These are phyloP conservation scores for Macrolepiota fuliginosa DNA, from an alignment of 768 basidiomycete genomes.

Conservation along the genomic window DNA sequence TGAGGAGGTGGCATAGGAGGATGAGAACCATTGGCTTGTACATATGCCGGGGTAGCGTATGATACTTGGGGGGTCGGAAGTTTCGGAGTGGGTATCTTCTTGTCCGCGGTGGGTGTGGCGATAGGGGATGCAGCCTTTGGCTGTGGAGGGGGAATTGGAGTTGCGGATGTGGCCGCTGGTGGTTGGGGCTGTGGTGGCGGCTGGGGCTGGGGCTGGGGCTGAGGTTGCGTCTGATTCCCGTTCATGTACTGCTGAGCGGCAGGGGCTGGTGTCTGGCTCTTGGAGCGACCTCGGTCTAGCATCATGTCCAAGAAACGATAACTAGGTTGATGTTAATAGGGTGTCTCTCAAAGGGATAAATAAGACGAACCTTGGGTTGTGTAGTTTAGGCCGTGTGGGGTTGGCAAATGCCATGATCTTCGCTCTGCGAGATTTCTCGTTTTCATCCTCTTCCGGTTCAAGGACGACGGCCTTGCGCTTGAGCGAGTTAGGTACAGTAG, in stretches of 20 bases:
- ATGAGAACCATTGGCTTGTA: conserved; percentile 28
- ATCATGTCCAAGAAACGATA: conserved; percentile 59
- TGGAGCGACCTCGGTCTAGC: conserved; percentile 14
- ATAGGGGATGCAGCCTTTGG: conserved; percentile 28
- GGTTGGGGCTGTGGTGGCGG: conserved; percentile 21
- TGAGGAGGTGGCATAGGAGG: conserved; percentile 30
- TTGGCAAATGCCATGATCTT: conserved; percentile 84
- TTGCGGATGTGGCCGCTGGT: conserved; percentile 12
- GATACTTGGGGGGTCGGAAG: conserved; percentile 26
- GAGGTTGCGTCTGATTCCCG: conserved; percentile 14
- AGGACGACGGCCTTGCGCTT: conserved; percentile 73
- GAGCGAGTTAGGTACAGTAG: conserved; percentile 67
- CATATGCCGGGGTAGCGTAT: conserved; percentile 23
- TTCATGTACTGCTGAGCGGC: conserved; percentile 27
- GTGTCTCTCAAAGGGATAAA: conserved; percentile 2
- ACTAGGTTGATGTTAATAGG: conserved; percentile 26
- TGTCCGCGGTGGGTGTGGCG: conserved; percentile 26
- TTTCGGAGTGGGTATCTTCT: conserved; percentile 19
- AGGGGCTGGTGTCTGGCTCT: conserved; percentile 24
- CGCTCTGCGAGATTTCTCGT: conserved; percentile 65
- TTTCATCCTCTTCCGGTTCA: conserved; percentile 75
- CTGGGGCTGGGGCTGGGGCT: conserved; percentile 20
- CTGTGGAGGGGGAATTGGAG: conserved; percentile 24
- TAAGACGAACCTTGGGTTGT: conserved; percentile 46
- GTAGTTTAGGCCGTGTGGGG: conserved; percentile 47